Percentiles rank a stretch among this genome's conserved stretches.
Evolutionary conservation across 306 rosid genomes (phyloP).

Genomic region (Malus domestica): DNA sequence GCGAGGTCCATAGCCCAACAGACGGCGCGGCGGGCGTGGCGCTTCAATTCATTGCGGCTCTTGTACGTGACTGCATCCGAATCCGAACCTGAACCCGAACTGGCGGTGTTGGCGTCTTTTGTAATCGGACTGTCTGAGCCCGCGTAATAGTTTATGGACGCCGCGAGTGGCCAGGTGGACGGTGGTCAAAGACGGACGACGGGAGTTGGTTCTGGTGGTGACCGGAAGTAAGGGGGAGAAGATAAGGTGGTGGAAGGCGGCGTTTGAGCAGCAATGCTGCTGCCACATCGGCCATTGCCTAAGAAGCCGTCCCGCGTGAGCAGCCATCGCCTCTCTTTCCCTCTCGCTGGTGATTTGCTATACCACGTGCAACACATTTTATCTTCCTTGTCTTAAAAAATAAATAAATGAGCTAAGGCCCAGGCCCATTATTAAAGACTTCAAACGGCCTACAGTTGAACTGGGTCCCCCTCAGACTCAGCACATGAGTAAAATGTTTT

Average conservation of each 20-base stretch:
- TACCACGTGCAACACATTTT: neutral
- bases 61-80: constrained; percentile 31
- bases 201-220: constrained; percentile 11
- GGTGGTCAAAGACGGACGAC: constrained; percentile 15
- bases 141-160: constrained; percentile 25
- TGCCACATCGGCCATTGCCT: constrained; percentile 52
- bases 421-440: too few relatives aligned
- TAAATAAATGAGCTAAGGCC: too few relatives aligned
- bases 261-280: constrained; percentile 11
- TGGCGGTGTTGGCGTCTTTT: constrained; percentile 1
- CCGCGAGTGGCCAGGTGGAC: constrained; percentile 37
- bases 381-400: neutral
- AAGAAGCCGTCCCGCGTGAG: constrained; percentile 43
- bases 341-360: neutral
- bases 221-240: constrained; percentile 12
- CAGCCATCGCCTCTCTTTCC: constrained; percentile 17
- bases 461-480: too few relatives aligned
- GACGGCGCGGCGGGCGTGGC: constrained; percentile 78
- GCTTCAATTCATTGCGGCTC: constrained; percentile 81
- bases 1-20: constrained; percentile 77
- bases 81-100: constrained; percentile 14
- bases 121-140: constrained; percentile 30
- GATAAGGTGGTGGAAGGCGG: constrained; percentile 21
- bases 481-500: too few relatives aligned
- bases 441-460: too few relatives aligned